A percentile compares a stretch with the other conserved stretches of the same genome.
Conservation (phyloP, 106 monocot species). For the Hemerocallis citrina region DNA sequence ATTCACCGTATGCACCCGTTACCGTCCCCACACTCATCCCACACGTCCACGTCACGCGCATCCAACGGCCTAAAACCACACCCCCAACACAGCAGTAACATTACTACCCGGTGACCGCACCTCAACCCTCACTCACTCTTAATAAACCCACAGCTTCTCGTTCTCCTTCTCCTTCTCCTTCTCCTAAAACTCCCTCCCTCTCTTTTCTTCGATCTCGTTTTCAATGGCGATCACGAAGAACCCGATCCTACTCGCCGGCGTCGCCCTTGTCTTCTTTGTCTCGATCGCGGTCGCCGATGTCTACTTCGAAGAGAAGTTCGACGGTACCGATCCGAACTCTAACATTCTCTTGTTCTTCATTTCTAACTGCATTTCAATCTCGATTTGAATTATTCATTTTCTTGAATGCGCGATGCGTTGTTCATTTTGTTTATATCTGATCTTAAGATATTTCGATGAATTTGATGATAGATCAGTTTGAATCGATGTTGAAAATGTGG, state of each 20-base stretch:
- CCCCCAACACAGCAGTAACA: no score
- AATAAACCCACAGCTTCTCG: no score
- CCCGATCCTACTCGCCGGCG: background rate
- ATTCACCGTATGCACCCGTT: no score
- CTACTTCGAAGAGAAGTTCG: slow-evolving; percentile 15
- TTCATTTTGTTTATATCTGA: background rate
- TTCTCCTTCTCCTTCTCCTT: no score
- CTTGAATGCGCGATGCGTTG: background rate
- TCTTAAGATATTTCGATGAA: no score
- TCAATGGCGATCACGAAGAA: slow-evolving; percentile 2
- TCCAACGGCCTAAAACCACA: no score
- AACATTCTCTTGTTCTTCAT: background rate
- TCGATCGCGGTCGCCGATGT: slow-evolving; percentile 10
- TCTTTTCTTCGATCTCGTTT: background rate
- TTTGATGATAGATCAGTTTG: no score
- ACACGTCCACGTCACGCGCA: no score
- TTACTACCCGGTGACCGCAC: no score
- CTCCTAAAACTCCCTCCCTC: background rate
- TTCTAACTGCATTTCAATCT: background rate
- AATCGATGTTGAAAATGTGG: no score
- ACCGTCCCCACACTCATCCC: no score
- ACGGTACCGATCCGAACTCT: slow-evolving; percentile 3
- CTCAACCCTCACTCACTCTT: no score
- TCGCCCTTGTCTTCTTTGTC: background rate
- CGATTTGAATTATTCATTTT: background rate